These are phyloP conservation scores for Tetrastigma voinierianum DNA, from an alignment of 164 flowering plant species.

Conservation along the genomic window DNA sequence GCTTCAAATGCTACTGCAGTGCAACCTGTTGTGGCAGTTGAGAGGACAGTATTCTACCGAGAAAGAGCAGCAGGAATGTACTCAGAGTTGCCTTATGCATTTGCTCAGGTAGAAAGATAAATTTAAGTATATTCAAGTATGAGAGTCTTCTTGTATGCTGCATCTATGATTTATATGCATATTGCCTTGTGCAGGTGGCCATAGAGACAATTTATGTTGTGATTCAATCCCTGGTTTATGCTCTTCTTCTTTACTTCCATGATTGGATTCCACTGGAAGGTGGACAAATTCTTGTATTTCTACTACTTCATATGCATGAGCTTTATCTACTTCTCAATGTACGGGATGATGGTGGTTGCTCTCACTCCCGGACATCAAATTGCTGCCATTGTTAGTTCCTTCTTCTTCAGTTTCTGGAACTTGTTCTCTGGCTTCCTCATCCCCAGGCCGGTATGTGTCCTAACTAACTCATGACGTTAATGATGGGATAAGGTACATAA, in stretches of 20 bases:
- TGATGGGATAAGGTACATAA: too few species aligned
- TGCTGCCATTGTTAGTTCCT: too few species aligned
- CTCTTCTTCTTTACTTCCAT: too few species aligned
- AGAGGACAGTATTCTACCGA: too few species aligned
- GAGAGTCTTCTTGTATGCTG: too few species aligned
- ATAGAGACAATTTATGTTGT: conserved; percentile 36
- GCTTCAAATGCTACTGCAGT: conserved; percentile 31
- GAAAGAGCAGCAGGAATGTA: background rate
- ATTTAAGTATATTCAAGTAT: too few species aligned
- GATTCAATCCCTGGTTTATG: too few species aligned
- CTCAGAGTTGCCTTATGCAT: background rate
- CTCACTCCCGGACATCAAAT: conserved; percentile 39
- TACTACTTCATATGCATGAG: conserved; percentile 47
- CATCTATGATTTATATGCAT: too few species aligned
- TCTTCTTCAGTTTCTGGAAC: too few species aligned
- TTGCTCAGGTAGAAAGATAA: too few species aligned
- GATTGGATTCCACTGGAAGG: conserved; percentile 34
- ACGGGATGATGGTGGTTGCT: conserved; percentile 57
- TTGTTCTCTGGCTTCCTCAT: too few species aligned
- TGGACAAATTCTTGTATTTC: conserved; percentile 42
- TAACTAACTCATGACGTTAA: background rate
- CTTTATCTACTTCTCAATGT: conserved; percentile 42
- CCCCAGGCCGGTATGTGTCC: conserved; percentile 32
- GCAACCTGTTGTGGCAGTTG: too few species aligned
- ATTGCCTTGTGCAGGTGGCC: conserved; percentile 31